Conservation (phyloP, 2,329 filamentous ascomycete species). For the Lasiodiplodia gonubiensis region DNA sequence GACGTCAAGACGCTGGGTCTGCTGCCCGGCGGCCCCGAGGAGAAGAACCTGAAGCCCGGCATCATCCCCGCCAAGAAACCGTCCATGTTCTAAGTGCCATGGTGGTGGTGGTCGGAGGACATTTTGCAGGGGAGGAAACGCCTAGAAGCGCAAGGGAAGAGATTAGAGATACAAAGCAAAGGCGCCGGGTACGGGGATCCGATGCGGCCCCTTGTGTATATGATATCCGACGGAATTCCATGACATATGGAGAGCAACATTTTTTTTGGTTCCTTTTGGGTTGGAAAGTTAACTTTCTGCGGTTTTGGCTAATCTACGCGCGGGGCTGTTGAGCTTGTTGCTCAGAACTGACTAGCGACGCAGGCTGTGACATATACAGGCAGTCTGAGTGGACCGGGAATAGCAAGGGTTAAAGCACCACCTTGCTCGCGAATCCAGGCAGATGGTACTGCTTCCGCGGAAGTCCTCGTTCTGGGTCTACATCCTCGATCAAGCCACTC, state of each 20-base stretch:
- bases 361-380: not conserved
- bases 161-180: slow-evolving; percentile 3
- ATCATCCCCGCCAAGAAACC: slow-evolving; percentile 21
- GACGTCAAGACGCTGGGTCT: slow-evolving; percentile 88
- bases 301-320: not conserved
- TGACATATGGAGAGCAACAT: slow-evolving; percentile 9
- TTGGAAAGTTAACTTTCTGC: not conserved
- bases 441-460: slow-evolving; percentile 9
- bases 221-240: slow-evolving; percentile 24
- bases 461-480: not conserved
- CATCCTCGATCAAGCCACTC: not conserved
- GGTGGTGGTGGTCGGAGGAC: not conserved
- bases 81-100: slow-evolving; percentile 4
- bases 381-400: not conserved
- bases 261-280: not conserved
- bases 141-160: not conserved
- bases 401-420: not conserved
- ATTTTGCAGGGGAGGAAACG: not conserved
- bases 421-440: slow-evolving; percentile 12
- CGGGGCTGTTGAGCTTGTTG: not conserved
- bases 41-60: slow-evolving; percentile 57
- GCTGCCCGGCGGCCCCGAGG: slow-evolving; percentile 77
- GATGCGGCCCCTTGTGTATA: slow-evolving; percentile 1
- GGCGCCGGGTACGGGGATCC: slow-evolving; percentile 1
- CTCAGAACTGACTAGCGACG: not conserved